Percentiles rank a stretch among this genome's conserved stretches.
phyloP scores from a whole-genome alignment of 208 protist species.

The Wallacemonas rigidus region DNA sequence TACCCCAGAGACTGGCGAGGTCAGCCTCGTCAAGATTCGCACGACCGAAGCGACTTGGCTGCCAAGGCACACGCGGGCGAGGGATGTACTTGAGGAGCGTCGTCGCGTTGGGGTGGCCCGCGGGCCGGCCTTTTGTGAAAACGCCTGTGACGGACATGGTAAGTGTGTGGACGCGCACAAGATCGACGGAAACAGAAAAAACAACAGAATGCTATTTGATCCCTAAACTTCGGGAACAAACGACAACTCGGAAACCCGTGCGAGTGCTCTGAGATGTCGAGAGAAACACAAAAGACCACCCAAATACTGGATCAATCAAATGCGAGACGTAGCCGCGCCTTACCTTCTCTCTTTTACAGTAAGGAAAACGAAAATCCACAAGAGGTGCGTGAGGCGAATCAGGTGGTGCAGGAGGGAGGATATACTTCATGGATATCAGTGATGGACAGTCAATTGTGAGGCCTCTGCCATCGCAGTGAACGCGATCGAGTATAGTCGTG shows the following conservation, averaged over 20 bases:
- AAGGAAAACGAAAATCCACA: no score
- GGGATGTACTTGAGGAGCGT: constrained; percentile 85
- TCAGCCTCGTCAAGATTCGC: constrained; percentile 79
- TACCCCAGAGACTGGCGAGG: constrained; percentile 72
- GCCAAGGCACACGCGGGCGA: constrained; percentile 85
- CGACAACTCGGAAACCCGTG: neutral
- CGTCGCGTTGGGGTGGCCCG: constrained; percentile 61
- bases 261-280: no score
- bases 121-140: constrained; percentile 65
- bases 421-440: no score
- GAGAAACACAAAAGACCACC: no score
- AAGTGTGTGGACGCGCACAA: constrained; percentile 6
- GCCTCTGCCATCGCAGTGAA: no score
- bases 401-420: no score
- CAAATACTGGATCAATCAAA: no score
- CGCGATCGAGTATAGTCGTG: no score
- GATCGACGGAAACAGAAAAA: neutral
- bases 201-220: neutral
- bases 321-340: no score
- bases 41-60: constrained; percentile 86
- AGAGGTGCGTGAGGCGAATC: no score
- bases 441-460: no score
- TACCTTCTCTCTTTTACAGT: no score
- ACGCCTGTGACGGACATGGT: constrained; percentile 83
- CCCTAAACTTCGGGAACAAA: neutral